Evolutionary conservation across 2,329 filamentous ascomycete genomes (phyloP).

Genomic region (Nakataea oryzae): DNA sequence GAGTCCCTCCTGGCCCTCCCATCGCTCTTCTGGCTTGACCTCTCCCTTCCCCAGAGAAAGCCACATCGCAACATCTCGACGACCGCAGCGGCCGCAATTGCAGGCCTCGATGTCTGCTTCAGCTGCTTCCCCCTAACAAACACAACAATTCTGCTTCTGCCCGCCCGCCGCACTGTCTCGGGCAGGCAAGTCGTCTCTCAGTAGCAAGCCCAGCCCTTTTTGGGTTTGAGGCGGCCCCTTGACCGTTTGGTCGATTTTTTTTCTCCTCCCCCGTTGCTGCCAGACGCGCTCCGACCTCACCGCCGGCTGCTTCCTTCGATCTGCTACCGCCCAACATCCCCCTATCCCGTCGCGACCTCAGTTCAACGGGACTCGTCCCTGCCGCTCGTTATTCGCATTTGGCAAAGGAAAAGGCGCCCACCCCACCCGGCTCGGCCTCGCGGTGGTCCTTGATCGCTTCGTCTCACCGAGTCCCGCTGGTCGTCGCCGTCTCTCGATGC

Average conservation of each 20-base stretch:
- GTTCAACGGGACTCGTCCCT: neutral
- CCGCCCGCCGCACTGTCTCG: neutral
- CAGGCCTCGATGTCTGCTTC: neutral
- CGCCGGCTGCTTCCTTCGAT: neutral
- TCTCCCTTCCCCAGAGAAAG: neutral
- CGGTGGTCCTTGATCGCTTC: neutral
- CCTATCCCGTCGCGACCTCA: neutral
- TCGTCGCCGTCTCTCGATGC: neutral
- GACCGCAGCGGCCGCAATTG: neutral
- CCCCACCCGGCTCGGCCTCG: neutral
- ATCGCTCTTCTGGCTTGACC: neutral
- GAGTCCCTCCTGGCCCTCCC: neutral
- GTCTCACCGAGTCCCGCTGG: neutral
- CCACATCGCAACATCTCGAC: neutral
- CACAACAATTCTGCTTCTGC: neutral
- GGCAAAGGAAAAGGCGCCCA: neutral
- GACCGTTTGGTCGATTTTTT: conserved; percentile 1
- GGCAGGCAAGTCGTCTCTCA: neutral
- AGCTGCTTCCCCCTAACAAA: neutral
- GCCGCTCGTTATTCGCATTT: conserved; percentile 3
- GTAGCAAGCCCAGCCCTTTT: neutral
- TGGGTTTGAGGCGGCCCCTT: neutral
- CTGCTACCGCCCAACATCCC: neutral
- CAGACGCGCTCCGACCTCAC: neutral
- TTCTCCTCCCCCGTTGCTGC: neutral